Percentiles rank a stretch among this genome's conserved stretches.
Evolutionary conservation across 1,284 basidiomycete species (phyloP).

Genomic region (Cutaneotrichosporon spelunceum): DNA sequence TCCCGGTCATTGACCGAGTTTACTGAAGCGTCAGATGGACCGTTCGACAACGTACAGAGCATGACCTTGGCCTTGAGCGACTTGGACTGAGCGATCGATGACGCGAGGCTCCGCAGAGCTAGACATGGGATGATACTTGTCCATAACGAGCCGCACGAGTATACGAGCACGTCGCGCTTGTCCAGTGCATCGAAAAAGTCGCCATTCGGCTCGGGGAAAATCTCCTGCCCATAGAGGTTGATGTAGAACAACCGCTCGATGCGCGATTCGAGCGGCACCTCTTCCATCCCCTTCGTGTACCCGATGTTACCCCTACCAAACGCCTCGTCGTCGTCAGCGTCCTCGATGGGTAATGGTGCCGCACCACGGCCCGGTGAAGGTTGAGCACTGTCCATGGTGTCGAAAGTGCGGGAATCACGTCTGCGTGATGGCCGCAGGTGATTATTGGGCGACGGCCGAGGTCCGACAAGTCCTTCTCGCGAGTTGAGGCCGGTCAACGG

Average conservation of each 20-base stretch:
- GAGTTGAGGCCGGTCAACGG: slow-evolving; percentile 2
- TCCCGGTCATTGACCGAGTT: slow-evolving; percentile 89
- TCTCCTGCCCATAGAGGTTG: slow-evolving; percentile 86
- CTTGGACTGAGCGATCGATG: slow-evolving; percentile 70
- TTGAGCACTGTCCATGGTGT: slow-evolving; percentile 36
- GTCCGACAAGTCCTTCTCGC: neutral
- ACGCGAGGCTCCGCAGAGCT: slow-evolving; percentile 74
- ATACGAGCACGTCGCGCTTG: slow-evolving; percentile 70
- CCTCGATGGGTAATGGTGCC: slow-evolving; percentile 15
- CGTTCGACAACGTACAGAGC: slow-evolving; percentile 59
- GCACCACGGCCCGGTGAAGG: slow-evolving; percentile 20
- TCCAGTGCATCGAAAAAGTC: slow-evolving; percentile 69
- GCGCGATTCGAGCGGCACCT: slow-evolving; percentile 62
- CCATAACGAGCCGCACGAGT: slow-evolving; percentile 90
- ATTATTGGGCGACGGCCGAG: neutral
- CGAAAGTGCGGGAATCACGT: slow-evolving; percentile 48
- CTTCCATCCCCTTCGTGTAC: slow-evolving; percentile 53
- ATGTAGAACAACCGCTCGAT: slow-evolving; percentile 81
- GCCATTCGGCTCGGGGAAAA: slow-evolving; percentile 80
- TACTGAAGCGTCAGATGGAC: slow-evolving; percentile 56
- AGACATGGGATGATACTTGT: slow-evolving; percentile 92
- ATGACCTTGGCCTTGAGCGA: slow-evolving; percentile 76
- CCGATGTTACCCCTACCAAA: slow-evolving; percentile 49
- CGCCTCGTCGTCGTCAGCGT: slow-evolving; percentile 56
- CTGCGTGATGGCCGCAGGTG: slow-evolving; percentile 21